Percentiles rank a stretch among this genome's conserved stretches.
These are phyloP conservation scores for Blepharisma stoltei DNA, from an alignment of 73 alveolate species.

Conservation along the genomic window DNA sequence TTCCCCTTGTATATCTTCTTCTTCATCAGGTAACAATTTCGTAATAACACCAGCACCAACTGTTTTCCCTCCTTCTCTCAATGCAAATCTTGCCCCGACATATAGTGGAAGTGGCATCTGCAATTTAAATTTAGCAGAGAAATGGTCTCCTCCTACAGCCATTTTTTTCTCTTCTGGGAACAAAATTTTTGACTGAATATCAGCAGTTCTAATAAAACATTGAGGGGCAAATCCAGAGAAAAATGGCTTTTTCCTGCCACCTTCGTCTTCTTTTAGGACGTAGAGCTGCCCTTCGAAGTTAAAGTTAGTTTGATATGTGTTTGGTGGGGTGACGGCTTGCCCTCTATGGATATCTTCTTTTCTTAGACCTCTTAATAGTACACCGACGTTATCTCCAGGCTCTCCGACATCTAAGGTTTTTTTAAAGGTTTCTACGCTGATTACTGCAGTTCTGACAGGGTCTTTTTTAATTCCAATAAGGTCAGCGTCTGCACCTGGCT, in stretches of 20 bases:
- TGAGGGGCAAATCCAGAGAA: conserved; percentile 86
- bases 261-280: conserved; percentile 90
- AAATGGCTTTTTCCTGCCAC: conserved; percentile 94
- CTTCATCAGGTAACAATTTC: conserved; percentile 40
- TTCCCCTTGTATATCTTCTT: conserved; percentile 55
- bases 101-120: conserved; percentile 42
- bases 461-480: conserved; percentile 81
- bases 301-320: conserved; percentile 50
- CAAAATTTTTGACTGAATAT: conserved; percentile 60
- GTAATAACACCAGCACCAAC: conserved; percentile 61
- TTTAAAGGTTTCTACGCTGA: conserved; percentile 83
- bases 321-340: conserved; percentile 65
- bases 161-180: conserved; percentile 65
- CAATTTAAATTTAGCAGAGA: conserved; percentile 37
- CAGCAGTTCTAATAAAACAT: conserved; percentile 85
- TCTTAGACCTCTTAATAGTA: conserved; percentile 68
- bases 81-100: conserved; percentile 50
- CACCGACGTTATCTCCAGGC: conserved; percentile 95
- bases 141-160: conserved; percentile 94
- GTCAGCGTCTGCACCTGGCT: conserved; percentile 83
- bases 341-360: conserved; percentile 52
- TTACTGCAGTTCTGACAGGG: conserved; percentile 59
- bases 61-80: conserved; percentile 65
- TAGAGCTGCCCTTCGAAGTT: conserved; percentile 78
- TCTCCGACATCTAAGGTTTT: conserved; percentile 84